Base-by-base conservation (phyloP, 768 basidiomycete species). In the Mycena epipterygia region DNA sequence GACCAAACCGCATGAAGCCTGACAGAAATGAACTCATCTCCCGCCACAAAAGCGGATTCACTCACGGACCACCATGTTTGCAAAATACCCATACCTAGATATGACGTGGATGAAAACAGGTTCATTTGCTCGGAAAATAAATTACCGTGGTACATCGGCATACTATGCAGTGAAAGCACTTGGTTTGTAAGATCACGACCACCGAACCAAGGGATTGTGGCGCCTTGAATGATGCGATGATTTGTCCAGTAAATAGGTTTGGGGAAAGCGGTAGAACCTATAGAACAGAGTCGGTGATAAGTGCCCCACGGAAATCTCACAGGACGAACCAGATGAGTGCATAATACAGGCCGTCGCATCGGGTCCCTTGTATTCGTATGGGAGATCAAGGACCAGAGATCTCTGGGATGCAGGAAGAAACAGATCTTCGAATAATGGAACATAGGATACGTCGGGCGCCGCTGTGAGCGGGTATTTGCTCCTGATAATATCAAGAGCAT, bases 281-380 rank as follows among this genome's bases (percentile, higher is more conserved):
- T n/a, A 3, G 4, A 51, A n/a, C 11, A 41, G 7, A 4, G 12
- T 64, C 12, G n/a, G 19, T n/a, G n/a, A n/a, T n/a, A n/a, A n/a
- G 8, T 25, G 23, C n/a, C 30, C 14, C 3, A 9, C 16, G 39
- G 21, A 27, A 41, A 27, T 39, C 5, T 21, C 13, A 16, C 1
- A 9, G n/a, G 23, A 42, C 67, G 16, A 49, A 48, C 82, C 81
- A 0, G 83, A 83, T 0, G 83, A 84, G 64, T 83, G 82, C 5
- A 84, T 67, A 41, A 79, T 81, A 46, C 72, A 41, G 5, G 53
- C 58, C 12, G 46, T 48, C 4, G 59, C 61, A 44, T 70, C 64
- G 11, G 70, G 62, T 4, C 72, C 68, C 17, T 48, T 59, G 49
- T 57, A 53, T 33, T 66, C 64, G 42, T 35, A 59, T 0, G 74